Evolutionary conservation across 768 basidiomycete species (phyloP).

Genomic region (Phlegmacium glaucopus): DNA sequence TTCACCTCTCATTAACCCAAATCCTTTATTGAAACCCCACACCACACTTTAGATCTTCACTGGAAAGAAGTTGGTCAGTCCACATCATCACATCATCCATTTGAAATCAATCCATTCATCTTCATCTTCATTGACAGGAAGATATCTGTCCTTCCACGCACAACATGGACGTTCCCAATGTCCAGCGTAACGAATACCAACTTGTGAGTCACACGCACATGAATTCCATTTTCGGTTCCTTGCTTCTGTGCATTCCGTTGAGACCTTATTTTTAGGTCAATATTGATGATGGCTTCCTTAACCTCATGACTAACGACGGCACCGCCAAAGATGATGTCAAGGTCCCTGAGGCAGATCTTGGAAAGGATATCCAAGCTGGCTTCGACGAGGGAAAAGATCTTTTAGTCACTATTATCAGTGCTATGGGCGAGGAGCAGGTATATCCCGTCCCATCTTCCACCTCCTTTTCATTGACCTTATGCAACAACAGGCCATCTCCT

Average conservation of each 20-base stretch:
- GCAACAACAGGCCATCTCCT: slow-evolving; percentile 63
- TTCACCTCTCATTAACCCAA: slow-evolving; percentile 15
- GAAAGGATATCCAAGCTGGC: slow-evolving; percentile 57
- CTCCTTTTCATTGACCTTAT: background rate
- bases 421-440: slow-evolving; percentile 93
- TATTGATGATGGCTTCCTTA: slow-evolving; percentile 93
- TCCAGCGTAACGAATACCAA: slow-evolving; percentile 84
- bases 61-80: slow-evolving; percentile 87
- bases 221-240: background rate
- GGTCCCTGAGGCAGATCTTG: slow-evolving; percentile 83
- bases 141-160: slow-evolving; percentile 96
- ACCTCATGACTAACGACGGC: slow-evolving; percentile 86
- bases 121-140: slow-evolving; percentile 49
- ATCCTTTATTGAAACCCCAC: slow-evolving; percentile 5
- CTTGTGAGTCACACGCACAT: slow-evolving; percentile 51
- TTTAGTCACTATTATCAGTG: slow-evolving; percentile 78
- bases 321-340: slow-evolving; percentile 89
- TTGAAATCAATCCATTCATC: background rate
- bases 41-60: slow-evolving; percentile 85
- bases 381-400: slow-evolving; percentile 91
- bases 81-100: slow-evolving; percentile 7
- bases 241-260: slow-evolving; percentile 7
- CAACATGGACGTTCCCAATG: slow-evolving; percentile 99
- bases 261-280: slow-evolving; percentile 50
- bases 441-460: slow-evolving; percentile 9